phyloP scores from a whole-genome alignment of 78 protist genomes.

The Bodo saltans region DNA sequence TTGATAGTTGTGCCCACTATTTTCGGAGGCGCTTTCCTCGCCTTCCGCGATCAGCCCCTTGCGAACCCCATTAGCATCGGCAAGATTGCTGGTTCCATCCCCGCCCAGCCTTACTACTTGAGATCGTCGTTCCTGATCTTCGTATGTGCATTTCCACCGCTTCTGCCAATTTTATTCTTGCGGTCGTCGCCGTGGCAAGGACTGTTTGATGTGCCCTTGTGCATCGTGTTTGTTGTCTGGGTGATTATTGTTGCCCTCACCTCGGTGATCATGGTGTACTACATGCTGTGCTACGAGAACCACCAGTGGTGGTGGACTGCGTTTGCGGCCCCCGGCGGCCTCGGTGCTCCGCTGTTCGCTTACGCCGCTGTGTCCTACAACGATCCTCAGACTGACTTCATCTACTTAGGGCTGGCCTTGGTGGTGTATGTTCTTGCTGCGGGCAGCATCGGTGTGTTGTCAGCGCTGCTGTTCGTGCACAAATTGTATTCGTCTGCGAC shows the following conservation, averaged over 20 bases:
- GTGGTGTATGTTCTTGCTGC: constrained; percentile 73
- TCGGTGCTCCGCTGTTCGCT: neutral
- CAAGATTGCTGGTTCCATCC: no score
- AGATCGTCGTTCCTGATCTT: no score
- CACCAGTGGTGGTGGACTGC: neutral
- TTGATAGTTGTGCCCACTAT: no score
- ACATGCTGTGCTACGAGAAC: neutral
- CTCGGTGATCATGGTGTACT: constrained; percentile 48
- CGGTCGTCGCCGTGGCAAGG: constrained; percentile 51
- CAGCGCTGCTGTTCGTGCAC: constrained; percentile 57
- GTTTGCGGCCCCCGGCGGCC: neutral
- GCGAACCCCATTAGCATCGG: no score
- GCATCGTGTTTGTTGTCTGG: constrained; percentile 27
- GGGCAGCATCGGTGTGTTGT: constrained; percentile 64
- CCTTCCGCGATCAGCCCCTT: no score
- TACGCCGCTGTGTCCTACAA: no score
- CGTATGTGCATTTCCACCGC: no score
- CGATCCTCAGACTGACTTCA: no score
- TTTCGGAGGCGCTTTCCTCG: no score
- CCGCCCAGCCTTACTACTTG: no score
- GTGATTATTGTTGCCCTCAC: constrained; percentile 52
- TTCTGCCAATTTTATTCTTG: no score
- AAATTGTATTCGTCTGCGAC: no score
- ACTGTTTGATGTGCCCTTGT: neutral
- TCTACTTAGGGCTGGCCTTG: constrained; percentile 68